Conservation (phyloP, 257 asterid genomes). For the Solanum virginianum region DNA sequence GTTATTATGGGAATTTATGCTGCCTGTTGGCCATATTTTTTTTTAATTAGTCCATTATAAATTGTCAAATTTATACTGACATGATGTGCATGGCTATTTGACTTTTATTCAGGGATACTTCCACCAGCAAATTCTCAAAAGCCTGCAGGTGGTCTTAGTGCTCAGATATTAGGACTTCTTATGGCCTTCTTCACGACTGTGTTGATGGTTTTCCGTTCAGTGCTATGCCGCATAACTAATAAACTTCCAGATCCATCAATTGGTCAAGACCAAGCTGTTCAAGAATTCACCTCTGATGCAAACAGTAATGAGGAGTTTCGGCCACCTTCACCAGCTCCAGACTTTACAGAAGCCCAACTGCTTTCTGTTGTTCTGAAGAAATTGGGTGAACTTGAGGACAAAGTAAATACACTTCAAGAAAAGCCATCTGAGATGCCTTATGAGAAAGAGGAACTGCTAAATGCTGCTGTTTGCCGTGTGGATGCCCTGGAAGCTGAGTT, state of each 20-base stretch:
- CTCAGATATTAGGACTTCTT: neutral
- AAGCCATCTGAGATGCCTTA: conserved; percentile 71
- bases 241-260: conserved; percentile 3
- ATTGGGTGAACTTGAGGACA: conserved; percentile 60
- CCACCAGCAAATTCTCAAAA: neutral
- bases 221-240: neutral
- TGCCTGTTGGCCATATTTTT: neutral
- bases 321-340: conserved; percentile 32
- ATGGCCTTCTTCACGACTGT: conserved; percentile 3
- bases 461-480: conserved; percentile 83
- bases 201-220: neutral
- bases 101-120: conserved; percentile 1
- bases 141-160: neutral
- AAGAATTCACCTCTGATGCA: conserved; percentile 5
- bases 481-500: conserved; percentile 82
- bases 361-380: conserved; percentile 44
- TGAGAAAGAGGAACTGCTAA: conserved; percentile 72
- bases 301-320: conserved; percentile 20
- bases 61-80: neutral
- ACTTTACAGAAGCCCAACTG: conserved; percentile 28
- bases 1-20: neutral
- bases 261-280: neutral
- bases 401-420: conserved; percentile 35
- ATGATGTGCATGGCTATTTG: neutral
- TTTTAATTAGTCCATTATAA: neutral